Evolutionary conservation across 164 flowering plant genomes (phyloP), one percentile per base, ranked within the genome.

Genomic region (Amborella trichopoda): DNA sequence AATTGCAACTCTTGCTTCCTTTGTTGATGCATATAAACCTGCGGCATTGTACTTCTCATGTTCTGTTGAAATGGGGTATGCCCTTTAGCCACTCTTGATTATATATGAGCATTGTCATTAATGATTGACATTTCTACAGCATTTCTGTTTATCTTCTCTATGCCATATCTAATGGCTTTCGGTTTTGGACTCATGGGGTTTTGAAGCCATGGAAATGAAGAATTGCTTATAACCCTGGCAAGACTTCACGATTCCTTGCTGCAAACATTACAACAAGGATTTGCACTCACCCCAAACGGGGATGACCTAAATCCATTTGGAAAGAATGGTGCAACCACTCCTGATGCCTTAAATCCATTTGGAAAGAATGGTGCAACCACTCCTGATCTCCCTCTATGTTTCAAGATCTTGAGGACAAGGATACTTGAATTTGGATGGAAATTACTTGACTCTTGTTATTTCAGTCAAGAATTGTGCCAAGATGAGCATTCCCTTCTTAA

Each of bases 191-290:
- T n/a, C n/a, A n/a, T n/a, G n/a, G n/a, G n/a, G n/a, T 6, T 37
- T 6, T 37, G 70, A 82, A 93, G 99, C 61, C 39, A 54, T 38
- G 96, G 89, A 24, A 82, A 65, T 64, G 95, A 76, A 57, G 99
- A 88, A 48, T 34, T 88, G 51, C 73, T 88, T n/a, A 41, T 41
- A 24, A 68, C 71, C 43, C 78, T 88, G 37, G 80, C 82, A 33
- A 75, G 65, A 37, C 48, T 88, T 65, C 95, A 93, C 61, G 94
- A 93, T 71, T 74, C 77, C 36, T 48, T 93, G 64, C 61, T 88
- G 34, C 96, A 95, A 43, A 75, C 84, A 39, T 52, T 93, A 34
- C 77, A 60, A 20, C 64, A 52, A 17, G 95, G 94, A 5, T 75
- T 91, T 28, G 68, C 37, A 48, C 61, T 56, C 33, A 60, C 69